Evolutionary conservation across 495 filamentous ascomycete species (phyloP), one percentile per base, ranked within the genome.

Genomic region (Penicillium desertorum): DNA sequence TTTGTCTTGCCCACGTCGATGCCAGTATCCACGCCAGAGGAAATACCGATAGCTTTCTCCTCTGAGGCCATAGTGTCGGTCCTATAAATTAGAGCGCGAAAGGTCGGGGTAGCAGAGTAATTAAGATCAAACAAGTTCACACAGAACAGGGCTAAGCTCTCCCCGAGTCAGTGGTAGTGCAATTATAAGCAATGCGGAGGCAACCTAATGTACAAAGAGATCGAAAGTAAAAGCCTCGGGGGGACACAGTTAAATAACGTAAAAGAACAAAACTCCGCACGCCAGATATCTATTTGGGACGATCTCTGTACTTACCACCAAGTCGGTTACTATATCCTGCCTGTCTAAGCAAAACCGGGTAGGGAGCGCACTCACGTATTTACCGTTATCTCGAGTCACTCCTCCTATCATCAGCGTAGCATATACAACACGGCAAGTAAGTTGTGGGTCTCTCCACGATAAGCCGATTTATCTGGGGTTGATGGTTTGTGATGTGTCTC

Each of bases 1-100:
- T 64, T 65, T 5, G 23, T 42, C 2, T 61, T 62, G 50, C 70
- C 69, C 11, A 71, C 53, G 34, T 72, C 73, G 9, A 67, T 51
- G 5, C 55, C 55, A 10, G 63, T 54, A 25, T 73, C 74, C 20
- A 68, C 60, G 5, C 57, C 59, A 14, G 67, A 56, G 29, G 58
- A 55, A 16, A 54, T 25, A n/a, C 57, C 57, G 37, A 47, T 8
- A 10, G 44, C 46, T 54, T 72, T 66, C 6, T 64, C 58, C 32
- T 60, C 64, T 0, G 64, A 66, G 1, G 59, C 41, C 71, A 72
- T 73, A 14, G 14, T 64, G n/a, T 8, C 8, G 20, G 14, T 22
- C 12, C 1, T 37, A 37, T 37, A 9, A 16, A 5, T 14, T n/a
- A n/a, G 0, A 10, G 10, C 16, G 16, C 7, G n/a, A 8, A 17